These are phyloP conservation scores for Candida succiphila DNA, from an alignment of 805 yeast genomes.

Conservation along the genomic window DNA sequence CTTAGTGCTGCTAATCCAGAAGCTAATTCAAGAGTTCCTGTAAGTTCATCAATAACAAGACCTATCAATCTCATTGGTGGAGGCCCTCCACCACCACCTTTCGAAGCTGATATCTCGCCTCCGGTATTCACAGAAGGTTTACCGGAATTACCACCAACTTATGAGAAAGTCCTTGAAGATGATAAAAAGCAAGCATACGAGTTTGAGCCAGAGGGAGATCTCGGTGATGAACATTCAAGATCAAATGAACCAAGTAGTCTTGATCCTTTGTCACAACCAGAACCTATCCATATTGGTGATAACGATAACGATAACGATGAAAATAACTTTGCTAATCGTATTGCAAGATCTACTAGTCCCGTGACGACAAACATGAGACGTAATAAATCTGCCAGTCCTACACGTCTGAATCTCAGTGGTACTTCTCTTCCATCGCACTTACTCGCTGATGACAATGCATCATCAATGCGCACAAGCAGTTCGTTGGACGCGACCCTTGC, in stretches of 20 bases:
- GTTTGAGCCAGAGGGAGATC: constrained; percentile 13
- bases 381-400: constrained; percentile 11
- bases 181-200: constrained; percentile 20
- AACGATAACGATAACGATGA: no score
- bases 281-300: no score
- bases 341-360: background rate
- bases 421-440: no score
- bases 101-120: constrained; percentile 29
- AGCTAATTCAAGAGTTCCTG: constrained; percentile 6
- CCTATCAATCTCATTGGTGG: constrained; percentile 46
- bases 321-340: background rate
- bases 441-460: no score
- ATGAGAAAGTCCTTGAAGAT: constrained; percentile 4
- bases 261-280: constrained; percentile 8
- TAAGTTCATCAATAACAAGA: constrained; percentile 31
- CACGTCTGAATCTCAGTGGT: no score
- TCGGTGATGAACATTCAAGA: no score
- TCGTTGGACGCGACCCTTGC: no score
- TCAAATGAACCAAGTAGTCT: no score
- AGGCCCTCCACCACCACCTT: constrained; percentile 39
- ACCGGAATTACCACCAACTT: constrained; percentile 11
- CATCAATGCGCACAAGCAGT: no score
- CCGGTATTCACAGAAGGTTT: constrained; percentile 13
- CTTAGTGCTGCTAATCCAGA: constrained; percentile 20
- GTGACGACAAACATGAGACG: background rate